Percentiles rank a stretch among this genome's conserved stretches.
phyloP scores from a whole-genome alignment of 129 eudicot species.

The carrot (Daucus carota) region DNA sequence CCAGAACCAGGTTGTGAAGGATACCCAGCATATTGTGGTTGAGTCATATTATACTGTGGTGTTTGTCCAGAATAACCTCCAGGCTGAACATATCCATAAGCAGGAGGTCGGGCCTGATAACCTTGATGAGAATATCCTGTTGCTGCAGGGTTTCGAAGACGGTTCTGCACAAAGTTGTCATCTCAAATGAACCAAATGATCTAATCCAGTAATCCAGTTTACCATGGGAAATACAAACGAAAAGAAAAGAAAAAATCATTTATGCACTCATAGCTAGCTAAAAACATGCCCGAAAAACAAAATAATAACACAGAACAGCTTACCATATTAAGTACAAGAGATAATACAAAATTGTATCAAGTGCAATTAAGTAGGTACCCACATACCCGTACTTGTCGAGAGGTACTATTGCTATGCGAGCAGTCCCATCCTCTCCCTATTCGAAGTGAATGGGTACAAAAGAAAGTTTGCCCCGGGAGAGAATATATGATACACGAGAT shows the following conservation, averaged over 20 bases:
- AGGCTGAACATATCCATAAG: slow-evolving; percentile 68
- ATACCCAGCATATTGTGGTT: slow-evolving; percentile 57
- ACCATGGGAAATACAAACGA: not conserved
- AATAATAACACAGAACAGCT: slow-evolving; percentile 22
- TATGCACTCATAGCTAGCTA: slow-evolving; percentile 19
- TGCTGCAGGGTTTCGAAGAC: slow-evolving; percentile 55
- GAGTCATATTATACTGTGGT: slow-evolving; percentile 46
- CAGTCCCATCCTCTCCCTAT: slow-evolving; percentile 91
- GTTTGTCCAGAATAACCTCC: slow-evolving; percentile 65
- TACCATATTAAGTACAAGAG: slow-evolving; percentile 13
- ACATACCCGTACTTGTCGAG: slow-evolving; percentile 77
- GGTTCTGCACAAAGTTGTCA: slow-evolving; percentile 74
- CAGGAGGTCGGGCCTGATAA: slow-evolving; percentile 75
- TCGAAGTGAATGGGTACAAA: slow-evolving; percentile 80
- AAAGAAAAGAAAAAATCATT: not conserved
- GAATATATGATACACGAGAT: slow-evolving; percentile 12
- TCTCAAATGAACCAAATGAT: slow-evolving; percentile 43
- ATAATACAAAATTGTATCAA: slow-evolving; percentile 32
- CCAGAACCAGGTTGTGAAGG: slow-evolving; percentile 67
- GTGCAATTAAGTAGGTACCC: slow-evolving; percentile 58
- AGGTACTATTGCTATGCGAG: slow-evolving; percentile 74
- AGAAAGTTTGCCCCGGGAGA: slow-evolving; percentile 20
- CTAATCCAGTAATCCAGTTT: not conserved
- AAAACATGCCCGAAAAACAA: slow-evolving; percentile 9
- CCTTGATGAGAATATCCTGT: slow-evolving; percentile 78